phyloP scores from a whole-genome alignment of 257 asterid species.

The Solanum gracilifrons region DNA sequence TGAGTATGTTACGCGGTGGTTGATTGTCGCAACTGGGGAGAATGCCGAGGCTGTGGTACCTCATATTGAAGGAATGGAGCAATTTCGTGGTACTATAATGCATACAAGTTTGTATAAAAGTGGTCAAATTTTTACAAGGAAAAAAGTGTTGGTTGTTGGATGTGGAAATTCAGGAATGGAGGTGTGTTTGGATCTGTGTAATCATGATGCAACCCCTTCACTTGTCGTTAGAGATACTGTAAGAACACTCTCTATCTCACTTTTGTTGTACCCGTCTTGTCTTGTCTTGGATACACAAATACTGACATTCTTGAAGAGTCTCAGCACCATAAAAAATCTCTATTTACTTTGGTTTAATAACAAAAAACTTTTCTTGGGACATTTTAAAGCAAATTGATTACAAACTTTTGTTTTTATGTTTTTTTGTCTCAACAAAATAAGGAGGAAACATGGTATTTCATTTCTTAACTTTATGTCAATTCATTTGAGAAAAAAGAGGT shows the following conservation, averaged over 20 bases:
- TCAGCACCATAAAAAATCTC: too few relatives aligned
- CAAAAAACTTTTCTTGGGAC: neutral
- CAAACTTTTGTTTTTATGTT: neutral
- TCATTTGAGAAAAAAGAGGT: neutral
- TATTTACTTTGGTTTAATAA: too few relatives aligned
- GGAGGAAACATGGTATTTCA: neutral
- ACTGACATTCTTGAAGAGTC: too few relatives aligned
- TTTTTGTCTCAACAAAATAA: neutral
- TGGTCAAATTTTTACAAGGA: conserved; percentile 38
- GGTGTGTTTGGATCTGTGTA: conserved; percentile 83
- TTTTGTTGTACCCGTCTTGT: too few relatives aligned
- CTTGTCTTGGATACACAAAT: too few relatives aligned
- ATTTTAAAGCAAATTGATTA: neutral
- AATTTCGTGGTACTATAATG: conserved; percentile 40
- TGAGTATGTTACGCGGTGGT: conserved; percentile 57
- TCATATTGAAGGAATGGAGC: conserved; percentile 38
- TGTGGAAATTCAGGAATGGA: conserved; percentile 98
- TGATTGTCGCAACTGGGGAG: conserved; percentile 82
- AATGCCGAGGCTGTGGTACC: conserved; percentile 72
- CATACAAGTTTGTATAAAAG: conserved; percentile 64
- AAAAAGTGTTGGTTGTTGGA: conserved; percentile 69
- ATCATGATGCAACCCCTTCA: conserved; percentile 48
- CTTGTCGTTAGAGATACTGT: conserved; percentile 77
- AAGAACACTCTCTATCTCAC: conserved; percentile 14
- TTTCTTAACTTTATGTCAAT: neutral